Conservation (phyloP, 768 basidiomycete genomes). For the Mycena olivaceomarginata region DNA sequence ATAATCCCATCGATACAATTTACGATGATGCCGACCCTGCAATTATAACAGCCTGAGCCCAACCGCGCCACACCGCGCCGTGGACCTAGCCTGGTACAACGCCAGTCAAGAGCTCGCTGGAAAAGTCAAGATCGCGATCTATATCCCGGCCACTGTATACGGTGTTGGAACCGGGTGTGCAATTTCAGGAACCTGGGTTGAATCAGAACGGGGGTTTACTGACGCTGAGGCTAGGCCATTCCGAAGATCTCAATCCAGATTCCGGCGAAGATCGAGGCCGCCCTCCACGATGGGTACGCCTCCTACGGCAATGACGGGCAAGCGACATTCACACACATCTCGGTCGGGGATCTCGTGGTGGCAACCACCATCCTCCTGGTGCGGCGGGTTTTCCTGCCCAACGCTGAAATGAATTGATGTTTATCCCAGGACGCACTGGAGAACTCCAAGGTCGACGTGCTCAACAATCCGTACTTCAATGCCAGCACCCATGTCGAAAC, state of each 20-base stretch:
- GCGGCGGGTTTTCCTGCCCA: neutral
- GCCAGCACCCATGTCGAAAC: conserved; percentile 20
- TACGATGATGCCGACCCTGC: conserved; percentile 9
- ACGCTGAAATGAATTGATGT: neutral
- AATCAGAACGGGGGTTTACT: neutral
- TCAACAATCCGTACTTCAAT: conserved; percentile 23
- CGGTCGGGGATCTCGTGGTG: neutral
- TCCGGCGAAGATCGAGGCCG: conserved; percentile 14
- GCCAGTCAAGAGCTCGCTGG: conserved; percentile 23
- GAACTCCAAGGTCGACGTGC: conserved; percentile 17
- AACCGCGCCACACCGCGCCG: conserved; percentile 10
- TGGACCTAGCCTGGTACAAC: conserved; percentile 10
- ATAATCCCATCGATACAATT: conserved; percentile 5
- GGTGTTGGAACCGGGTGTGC: conserved; percentile 6
- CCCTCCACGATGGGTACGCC: conserved; percentile 4
- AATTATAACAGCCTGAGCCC: conserved; percentile 19
- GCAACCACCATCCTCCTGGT: conserved; percentile 20
- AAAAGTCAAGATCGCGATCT: conserved; percentile 19
- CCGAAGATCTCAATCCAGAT: conserved; percentile 21
- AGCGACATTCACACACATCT: conserved; percentile 15
- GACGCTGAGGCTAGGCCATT: conserved; percentile 1
- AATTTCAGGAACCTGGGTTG: neutral
- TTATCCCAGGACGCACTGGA: conserved; percentile 18
- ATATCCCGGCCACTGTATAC: conserved; percentile 15
- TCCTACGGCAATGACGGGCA: conserved; percentile 16